These are phyloP conservation scores for Daldinia decipiens DNA, from an alignment of 495 filamentous ascomycete genomes.

Conservation along the genomic window DNA sequence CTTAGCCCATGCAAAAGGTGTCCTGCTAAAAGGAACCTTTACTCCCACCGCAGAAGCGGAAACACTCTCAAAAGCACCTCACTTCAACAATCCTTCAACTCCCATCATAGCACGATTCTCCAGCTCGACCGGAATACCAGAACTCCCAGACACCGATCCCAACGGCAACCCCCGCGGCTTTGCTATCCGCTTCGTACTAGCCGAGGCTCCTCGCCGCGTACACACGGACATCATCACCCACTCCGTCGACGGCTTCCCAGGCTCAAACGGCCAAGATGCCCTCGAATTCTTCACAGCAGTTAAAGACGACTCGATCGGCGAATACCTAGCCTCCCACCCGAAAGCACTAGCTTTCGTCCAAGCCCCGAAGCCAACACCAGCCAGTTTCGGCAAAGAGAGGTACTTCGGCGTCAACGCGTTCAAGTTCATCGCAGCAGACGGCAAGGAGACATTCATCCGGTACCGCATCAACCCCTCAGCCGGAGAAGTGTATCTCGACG, in stretches of 20 bases:
- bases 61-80: conserved; percentile 58
- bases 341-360: conserved; percentile 57
- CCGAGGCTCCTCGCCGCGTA: conserved; percentile 50
- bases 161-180: conserved; percentile 61
- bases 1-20: conserved; percentile 63
- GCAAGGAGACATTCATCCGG: conserved; percentile 57
- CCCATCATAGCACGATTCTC: conserved; percentile 64
- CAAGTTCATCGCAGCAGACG: conserved; percentile 56
- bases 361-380: conserved; percentile 59
- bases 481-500: conserved; percentile 51
- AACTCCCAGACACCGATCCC: conserved; percentile 61
- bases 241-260: conserved; percentile 60
- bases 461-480: conserved; percentile 57
- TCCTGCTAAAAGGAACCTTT: conserved; percentile 62
- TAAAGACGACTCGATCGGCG: conserved; percentile 47
- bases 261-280: conserved; percentile 58
- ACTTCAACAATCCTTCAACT: conserved; percentile 60
- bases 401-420: conserved; percentile 63
- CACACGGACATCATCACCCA: conserved; percentile 68
- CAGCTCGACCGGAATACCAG: conserved; percentile 62
- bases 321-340: conserved; percentile 57
- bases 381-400: conserved; percentile 55
- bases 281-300: conserved; percentile 58
- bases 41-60: conserved; percentile 55
- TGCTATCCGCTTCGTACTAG: conserved; percentile 61